These are phyloP conservation scores for Colletotrichum gloeosporioides DNA, from an alignment of 2,329 filamentous ascomycete genomes.

Conservation along the genomic window DNA sequence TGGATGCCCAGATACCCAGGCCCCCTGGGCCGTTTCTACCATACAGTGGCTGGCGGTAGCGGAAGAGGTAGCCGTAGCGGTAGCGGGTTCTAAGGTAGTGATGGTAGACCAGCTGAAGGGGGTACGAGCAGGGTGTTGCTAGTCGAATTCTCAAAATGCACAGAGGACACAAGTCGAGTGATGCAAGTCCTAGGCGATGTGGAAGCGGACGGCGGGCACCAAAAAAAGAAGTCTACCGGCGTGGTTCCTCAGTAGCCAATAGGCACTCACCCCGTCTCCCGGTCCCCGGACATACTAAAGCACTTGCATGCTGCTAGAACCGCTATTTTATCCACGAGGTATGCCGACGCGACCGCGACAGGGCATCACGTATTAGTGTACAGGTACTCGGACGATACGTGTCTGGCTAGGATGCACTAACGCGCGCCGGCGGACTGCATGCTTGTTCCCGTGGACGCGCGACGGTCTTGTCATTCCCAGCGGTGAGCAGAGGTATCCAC, in stretches of 20 bases:
- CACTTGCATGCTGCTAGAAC: not conserved
- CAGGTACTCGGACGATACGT: conserved; percentile 11
- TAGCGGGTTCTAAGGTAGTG: not conserved
- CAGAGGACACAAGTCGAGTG: not conserved
- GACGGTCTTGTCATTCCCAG: not conserved
- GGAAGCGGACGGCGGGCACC: not conserved
- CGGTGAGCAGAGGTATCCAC: conserved; percentile 7
- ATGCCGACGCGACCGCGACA: not conserved
- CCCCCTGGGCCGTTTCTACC: not conserved
- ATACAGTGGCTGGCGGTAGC: not conserved
- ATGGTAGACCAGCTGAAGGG: not conserved
- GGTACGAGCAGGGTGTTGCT: not conserved
- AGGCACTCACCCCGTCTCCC: conserved; percentile 5
- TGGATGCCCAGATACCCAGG: not conserved
- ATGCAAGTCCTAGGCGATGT: not conserved
- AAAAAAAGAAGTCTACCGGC: not conserved
- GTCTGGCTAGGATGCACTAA: not conserved
- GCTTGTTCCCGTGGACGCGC: not conserved
- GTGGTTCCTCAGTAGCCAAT: not conserved
- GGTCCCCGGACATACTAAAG: not conserved
- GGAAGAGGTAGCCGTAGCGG: not conserved
- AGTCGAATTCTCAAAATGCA: not conserved
- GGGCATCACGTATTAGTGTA: not conserved
- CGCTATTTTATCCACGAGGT: not conserved
- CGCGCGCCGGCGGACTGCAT: not conserved